Percentiles rank a stretch among this genome's conserved stretches.
Conservation (phyloP, 257 asterid species). For the Solanum habrochaites region DNA sequence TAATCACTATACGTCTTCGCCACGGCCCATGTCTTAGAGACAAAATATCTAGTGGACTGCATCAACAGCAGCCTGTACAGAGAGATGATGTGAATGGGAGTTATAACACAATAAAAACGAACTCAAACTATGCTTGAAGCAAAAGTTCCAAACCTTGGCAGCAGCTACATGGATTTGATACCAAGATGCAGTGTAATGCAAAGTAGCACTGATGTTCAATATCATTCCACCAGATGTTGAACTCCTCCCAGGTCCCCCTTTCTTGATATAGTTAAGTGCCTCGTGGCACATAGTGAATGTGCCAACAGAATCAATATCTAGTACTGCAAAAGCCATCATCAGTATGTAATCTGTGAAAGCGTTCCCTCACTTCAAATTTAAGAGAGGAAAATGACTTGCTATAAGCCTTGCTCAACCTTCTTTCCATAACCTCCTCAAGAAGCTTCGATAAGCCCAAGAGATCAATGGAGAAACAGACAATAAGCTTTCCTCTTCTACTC, state of each 20-base stretch:
- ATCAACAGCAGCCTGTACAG: slow-evolving; percentile 73
- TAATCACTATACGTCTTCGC: too few relatives aligned
- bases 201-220: slow-evolving; percentile 78
- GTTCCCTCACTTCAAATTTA: not conserved
- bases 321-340: slow-evolving; percentile 37
- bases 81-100: not conserved
- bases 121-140: not conserved
- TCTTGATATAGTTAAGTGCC: slow-evolving; percentile 59
- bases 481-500: not conserved
- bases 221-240: slow-evolving; percentile 65
- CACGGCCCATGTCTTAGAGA: too few relatives aligned
- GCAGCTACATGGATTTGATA: slow-evolving; percentile 90
- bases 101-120: not conserved
- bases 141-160: slow-evolving; percentile 51
- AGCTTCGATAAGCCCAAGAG: not conserved
- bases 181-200: slow-evolving; percentile 88
- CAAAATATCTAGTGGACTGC: slow-evolving; percentile 65
- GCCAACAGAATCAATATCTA: slow-evolving; percentile 91
- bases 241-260: slow-evolving; percentile 50
- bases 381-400: not conserved
- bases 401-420: not conserved
- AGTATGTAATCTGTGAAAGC: slow-evolving; percentile 45
- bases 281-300: slow-evolving; percentile 93
- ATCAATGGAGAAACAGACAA: not conserved
- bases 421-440: not conserved